Percentiles rank a stretch among this genome's conserved stretches.
phyloP scores from a whole-genome alignment of 148 eudicot species.

The Mesembryanthemum crystallinum region DNA sequence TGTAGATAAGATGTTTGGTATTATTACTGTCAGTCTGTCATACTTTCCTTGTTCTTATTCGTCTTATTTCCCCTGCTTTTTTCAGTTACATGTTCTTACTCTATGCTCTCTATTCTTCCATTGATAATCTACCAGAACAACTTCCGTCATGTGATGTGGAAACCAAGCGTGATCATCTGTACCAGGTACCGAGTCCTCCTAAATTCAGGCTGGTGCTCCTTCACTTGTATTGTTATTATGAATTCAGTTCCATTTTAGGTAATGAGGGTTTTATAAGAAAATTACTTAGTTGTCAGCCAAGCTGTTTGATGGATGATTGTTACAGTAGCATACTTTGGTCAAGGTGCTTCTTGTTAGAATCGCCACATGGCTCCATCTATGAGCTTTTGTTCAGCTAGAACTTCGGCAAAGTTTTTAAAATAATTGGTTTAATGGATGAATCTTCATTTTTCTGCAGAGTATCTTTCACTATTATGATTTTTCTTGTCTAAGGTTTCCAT shows the following conservation, averaged over 20 bases:
- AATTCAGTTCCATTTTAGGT: background rate
- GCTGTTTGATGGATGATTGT: background rate
- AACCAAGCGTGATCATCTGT: slow-evolving; percentile 85
- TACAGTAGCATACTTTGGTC: too few relatives aligned
- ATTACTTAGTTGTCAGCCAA: background rate
- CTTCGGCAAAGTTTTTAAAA: too few relatives aligned
- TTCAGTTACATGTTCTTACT: too few relatives aligned
- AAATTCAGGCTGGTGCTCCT: background rate
- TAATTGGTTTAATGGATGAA: too few relatives aligned
- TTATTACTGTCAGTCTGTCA: background rate
- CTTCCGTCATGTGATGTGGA: slow-evolving; percentile 68
- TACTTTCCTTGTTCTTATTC: background rate
- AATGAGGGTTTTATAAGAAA: background rate
- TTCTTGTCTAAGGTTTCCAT: background rate
- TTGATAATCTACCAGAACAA: slow-evolving; percentile 39
- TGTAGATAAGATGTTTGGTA: background rate
- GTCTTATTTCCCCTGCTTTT: background rate
- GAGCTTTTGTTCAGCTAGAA: too few relatives aligned
- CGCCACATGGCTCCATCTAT: too few relatives aligned
- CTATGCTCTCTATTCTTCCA: background rate
- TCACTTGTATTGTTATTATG: too few relatives aligned
- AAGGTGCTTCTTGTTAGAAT: too few relatives aligned
- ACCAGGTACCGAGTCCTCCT: slow-evolving; percentile 51
- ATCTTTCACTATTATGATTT: too few relatives aligned
- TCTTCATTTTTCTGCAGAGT: too few relatives aligned